Conservation (phyloP, 2,329 filamentous ascomycete genomes). For the Emergomyces pasteurianus region DNA sequence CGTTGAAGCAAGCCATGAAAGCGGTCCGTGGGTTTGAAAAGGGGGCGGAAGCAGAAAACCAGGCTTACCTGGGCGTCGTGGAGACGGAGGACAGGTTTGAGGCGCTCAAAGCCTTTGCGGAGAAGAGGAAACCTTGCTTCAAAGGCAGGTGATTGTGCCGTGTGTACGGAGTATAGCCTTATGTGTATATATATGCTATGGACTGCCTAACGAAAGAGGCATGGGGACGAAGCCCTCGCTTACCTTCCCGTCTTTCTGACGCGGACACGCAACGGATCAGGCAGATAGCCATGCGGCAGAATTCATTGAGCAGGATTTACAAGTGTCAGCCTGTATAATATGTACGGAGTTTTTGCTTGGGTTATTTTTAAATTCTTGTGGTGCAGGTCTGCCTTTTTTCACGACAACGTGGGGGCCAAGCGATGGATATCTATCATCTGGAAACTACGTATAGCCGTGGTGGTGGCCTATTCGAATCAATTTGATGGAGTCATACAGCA, state of each 20-base stretch:
- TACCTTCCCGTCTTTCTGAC: not conserved
- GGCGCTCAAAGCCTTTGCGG: constrained; percentile 72
- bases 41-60: constrained; percentile 68
- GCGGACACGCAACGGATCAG: not conserved
- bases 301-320: not conserved
- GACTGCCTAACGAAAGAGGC: not conserved
- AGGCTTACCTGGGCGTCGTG: constrained; percentile 74
- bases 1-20: constrained; percentile 64
- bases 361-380: not conserved
- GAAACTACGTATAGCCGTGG: not conserved
- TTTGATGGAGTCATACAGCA: not conserved
- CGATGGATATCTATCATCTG: not conserved
- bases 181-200: not conserved
- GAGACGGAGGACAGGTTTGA: constrained; percentile 77
- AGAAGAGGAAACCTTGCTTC: constrained; percentile 61
- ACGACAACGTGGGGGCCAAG: not conserved
- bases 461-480: not conserved
- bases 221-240: not conserved
- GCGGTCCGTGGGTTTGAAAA: constrained; percentile 58
- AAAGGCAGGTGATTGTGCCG: constrained; percentile 37
- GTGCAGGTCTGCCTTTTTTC: not conserved
- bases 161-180: too few relatives aligned
- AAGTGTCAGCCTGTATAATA: not conserved
- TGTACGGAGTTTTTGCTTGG: not conserved
- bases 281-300: not conserved